A percentile compares a stretch with the other conserved stretches of the same genome.
phyloP scores from a whole-genome alignment of 306 rosid genomes.

The Cicer bijugum region DNA sequence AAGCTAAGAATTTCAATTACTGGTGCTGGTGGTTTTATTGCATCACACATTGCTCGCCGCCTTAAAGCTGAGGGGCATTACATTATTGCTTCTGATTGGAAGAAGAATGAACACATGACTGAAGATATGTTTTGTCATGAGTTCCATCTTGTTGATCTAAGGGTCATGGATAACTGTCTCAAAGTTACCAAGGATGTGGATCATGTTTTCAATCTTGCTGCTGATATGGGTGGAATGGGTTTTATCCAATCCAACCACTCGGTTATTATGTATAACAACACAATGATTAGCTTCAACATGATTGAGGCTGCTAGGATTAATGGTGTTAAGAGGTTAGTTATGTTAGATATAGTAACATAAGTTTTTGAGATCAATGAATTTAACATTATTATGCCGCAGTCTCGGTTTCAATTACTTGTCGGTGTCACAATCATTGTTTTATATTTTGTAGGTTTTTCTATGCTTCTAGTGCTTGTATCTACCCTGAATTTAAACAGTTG shows the following conservation, averaged over 20 bases:
- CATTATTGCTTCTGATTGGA: conserved; percentile 97
- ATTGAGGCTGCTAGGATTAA: conserved; percentile 90
- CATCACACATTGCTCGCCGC: conserved; percentile 97
- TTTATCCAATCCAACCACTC: conserved; percentile 99
- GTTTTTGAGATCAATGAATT: background rate
- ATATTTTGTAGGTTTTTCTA: conserved; percentile 73
- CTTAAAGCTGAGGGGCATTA: conserved; percentile 94
- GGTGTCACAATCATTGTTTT: background rate
- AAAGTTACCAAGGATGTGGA: conserved; percentile 78
- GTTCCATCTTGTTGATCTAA: conserved; percentile 91
- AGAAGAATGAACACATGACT: conserved; percentile 96
- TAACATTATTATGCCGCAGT: background rate
- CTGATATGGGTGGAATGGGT: conserved; percentile 99
- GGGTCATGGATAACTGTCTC: conserved; percentile 99
- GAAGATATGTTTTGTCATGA: conserved; percentile 98
- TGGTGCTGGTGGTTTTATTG: conserved; percentile 97
- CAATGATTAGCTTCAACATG: conserved; percentile 99
- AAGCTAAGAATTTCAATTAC: conserved; percentile 89
- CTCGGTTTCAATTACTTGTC: conserved; percentile 29
- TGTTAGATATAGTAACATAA: conserved; percentile 3
- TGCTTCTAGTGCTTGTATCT: conserved; percentile 99
- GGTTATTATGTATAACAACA: conserved; percentile 92
- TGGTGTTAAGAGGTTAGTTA: conserved; percentile 80
- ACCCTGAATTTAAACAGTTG: conserved; percentile 95
- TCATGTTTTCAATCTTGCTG: conserved; percentile 97